Conservation (phyloP, 768 basidiomycete genomes). For the Gymnopilus dilepis region DNA sequence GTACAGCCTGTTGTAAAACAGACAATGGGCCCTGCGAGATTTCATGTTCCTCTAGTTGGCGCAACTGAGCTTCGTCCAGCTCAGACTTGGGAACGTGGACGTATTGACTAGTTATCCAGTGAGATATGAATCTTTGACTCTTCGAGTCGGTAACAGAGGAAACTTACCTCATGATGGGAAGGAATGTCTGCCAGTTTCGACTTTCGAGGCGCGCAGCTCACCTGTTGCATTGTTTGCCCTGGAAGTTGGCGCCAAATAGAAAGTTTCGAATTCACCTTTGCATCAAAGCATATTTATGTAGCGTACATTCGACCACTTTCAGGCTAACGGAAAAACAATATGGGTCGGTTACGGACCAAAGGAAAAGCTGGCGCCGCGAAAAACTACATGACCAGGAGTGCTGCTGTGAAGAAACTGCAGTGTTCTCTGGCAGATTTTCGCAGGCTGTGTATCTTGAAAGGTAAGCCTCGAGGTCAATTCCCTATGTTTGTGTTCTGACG, state of each 20-base stretch:
- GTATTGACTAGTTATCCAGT: conserved; percentile 75
- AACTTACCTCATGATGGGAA: conserved; percentile 43
- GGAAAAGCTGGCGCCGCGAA: conserved; percentile 92
- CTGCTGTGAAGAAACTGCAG: conserved; percentile 94
- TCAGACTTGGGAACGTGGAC: conserved; percentile 96
- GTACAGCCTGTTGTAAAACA: conserved; percentile 94
- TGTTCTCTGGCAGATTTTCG: conserved; percentile 97
- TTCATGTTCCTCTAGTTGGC: conserved; percentile 96
- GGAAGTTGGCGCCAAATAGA: conserved; percentile 35
- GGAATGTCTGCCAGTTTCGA: background rate
- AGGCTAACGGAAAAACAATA: background rate
- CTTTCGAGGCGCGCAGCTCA: background rate
- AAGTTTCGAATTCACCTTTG: conserved; percentile 29
- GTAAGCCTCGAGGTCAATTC: conserved; percentile 42
- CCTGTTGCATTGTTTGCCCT: conserved; percentile 31
- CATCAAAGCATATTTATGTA: conserved; percentile 7
- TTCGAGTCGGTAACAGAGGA: background rate
- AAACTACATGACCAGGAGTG: conserved; percentile 88
- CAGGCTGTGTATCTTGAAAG: conserved; percentile 95
- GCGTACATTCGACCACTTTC: conserved; percentile 9
- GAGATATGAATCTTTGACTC: conserved; percentile 11
- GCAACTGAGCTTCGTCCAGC: conserved; percentile 94
- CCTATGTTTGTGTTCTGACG: background rate
- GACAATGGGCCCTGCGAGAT: conserved; percentile 98
- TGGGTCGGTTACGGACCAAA: conserved; percentile 83